Evolutionary conservation across 2,329 filamentous ascomycete species (phyloP), one percentile per base, ranked within the genome.

Genomic region (Alternaria sp.): DNA sequence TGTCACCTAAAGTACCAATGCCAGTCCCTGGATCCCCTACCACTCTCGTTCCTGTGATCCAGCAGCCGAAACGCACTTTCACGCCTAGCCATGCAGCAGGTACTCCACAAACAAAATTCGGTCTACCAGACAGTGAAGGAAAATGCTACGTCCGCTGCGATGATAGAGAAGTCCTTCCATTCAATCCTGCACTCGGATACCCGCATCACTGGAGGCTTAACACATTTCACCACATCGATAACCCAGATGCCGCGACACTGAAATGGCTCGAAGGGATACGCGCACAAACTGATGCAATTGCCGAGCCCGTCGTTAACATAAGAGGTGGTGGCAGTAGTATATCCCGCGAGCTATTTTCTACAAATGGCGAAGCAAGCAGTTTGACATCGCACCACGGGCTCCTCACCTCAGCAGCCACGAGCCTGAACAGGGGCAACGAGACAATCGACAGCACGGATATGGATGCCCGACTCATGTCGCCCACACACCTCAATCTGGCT

Each of bases 231-330:
- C 37, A 26, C 5, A 4, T 11, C 10, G 6, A 39, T 3, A 39
- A 10, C 5, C 10, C 29, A 29, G 36, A 55, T 23, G 28, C 11
- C 4, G 40, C 37, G n/a, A 51, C 37, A 1, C 21, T 41, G 24
- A 21, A 50, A 23, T 55, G 44, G 45, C 28, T 51, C 5, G 28
- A 55, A 10, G 29, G 28, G 7, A 55, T 42, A 11, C 23, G 24
- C 23, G 21, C 29, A 31, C 39, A 28, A 5, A 21, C 21, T 3
- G 37, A 34, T 14, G 23, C 23, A 14, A 51, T 24, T 14, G 28
- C 21, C n/a, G 14, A 36, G 14, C 36, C 44, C 8, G 3, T 23
- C 2, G 23, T 51, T 11, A 28, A 39, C 10, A 42, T 50, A 11
- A 26, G 53, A 33, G 45, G 45, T 8, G 21, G 29, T n/a, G 14